These are phyloP conservation scores for Termitomyces sp. DNA, from an alignment of 768 basidiomycete species.

Conservation along the genomic window DNA sequence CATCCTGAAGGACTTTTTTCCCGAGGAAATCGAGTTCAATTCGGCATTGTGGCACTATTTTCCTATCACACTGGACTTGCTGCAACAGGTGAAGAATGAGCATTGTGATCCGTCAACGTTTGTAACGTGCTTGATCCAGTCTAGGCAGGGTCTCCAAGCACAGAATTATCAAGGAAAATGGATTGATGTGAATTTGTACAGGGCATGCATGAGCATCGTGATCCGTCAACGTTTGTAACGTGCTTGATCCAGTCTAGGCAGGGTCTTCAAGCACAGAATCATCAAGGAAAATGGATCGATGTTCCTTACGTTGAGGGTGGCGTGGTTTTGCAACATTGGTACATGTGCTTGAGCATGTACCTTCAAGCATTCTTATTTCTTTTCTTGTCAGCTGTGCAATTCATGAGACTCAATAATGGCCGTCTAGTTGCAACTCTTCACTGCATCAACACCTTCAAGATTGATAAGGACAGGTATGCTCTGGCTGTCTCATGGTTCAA, in stretches of 20 bases:
- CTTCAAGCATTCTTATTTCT: neutral
- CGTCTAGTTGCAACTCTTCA: slow-evolving; percentile 23
- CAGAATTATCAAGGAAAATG: slow-evolving; percentile 23
- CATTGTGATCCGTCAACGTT: slow-evolving; percentile 25
- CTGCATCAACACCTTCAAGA: slow-evolving; percentile 26
- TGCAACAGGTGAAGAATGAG: slow-evolving; percentile 16
- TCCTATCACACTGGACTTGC: slow-evolving; percentile 17
- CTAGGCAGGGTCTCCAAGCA: slow-evolving; percentile 21
- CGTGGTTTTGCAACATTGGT: slow-evolving; percentile 26
- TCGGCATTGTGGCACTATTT: slow-evolving; percentile 25
- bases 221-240: slow-evolving; percentile 24
- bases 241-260: slow-evolving; percentile 23
- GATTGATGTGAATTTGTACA: slow-evolving; percentile 24
- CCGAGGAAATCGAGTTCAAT: slow-evolving; percentile 20
- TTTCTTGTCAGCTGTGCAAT: slow-evolving; percentile 18
- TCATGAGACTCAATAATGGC: slow-evolving; percentile 23
- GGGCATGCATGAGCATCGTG: slow-evolving; percentile 26
- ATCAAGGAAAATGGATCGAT: slow-evolving; percentile 22
- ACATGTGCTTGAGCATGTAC: neutral
- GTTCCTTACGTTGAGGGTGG: slow-evolving; percentile 22
- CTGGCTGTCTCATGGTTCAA: neutral
- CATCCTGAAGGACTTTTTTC: slow-evolving; percentile 20
- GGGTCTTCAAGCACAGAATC: slow-evolving; percentile 24
- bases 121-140: slow-evolving; percentile 24
- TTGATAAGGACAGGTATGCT: slow-evolving; percentile 20